Evolutionary conservation across 352 stramenopile species (phyloP).

Genomic region (Phytophthora boehmeriae): DNA sequence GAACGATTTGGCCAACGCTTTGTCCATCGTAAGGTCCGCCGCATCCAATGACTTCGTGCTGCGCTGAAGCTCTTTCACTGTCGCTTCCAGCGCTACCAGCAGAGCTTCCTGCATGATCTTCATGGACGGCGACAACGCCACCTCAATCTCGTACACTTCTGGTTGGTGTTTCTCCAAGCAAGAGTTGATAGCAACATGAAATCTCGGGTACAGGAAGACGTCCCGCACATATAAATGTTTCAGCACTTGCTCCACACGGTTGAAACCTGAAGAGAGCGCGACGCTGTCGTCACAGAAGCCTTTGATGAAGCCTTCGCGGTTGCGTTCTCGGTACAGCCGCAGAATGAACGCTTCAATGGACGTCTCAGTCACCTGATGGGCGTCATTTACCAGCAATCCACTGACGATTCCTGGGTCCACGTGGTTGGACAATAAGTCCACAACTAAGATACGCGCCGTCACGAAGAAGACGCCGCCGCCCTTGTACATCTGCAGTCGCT

Average conservation of each 20-base stretch:
- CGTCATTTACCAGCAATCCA: constrained; percentile 93
- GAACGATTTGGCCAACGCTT: constrained; percentile 90
- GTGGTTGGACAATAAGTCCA: constrained; percentile 94
- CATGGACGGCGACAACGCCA: constrained; percentile 92
- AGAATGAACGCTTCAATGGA: constrained; percentile 98
- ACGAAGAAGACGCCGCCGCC: constrained; percentile 94
- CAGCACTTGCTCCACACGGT: constrained; percentile 94
- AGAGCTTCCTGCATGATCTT: constrained; percentile 95
- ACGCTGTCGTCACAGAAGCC: constrained; percentile 95
- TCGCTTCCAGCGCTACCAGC: constrained; percentile 93
- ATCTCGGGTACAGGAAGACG: constrained; percentile 95
- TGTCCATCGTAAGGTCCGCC: constrained; percentile 92
- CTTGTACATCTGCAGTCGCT: constrained; percentile 91
- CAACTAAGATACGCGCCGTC: constrained; percentile 96
- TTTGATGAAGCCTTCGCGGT: constrained; percentile 95
- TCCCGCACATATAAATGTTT: constrained; percentile 94
- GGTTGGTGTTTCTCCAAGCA: constrained; percentile 89
- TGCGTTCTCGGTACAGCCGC: constrained; percentile 91
- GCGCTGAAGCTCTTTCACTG: constrained; percentile 93
- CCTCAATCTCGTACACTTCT: constrained; percentile 94
- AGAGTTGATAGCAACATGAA: constrained; percentile 91
- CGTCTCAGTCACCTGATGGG: constrained; percentile 93
- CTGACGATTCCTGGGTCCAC: constrained; percentile 87
- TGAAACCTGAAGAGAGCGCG: constrained; percentile 92
- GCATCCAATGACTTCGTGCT: constrained; percentile 84